Base-by-base conservation (phyloP, 345 rosid genomes). In the Dipteronia dyeriana region DNA sequence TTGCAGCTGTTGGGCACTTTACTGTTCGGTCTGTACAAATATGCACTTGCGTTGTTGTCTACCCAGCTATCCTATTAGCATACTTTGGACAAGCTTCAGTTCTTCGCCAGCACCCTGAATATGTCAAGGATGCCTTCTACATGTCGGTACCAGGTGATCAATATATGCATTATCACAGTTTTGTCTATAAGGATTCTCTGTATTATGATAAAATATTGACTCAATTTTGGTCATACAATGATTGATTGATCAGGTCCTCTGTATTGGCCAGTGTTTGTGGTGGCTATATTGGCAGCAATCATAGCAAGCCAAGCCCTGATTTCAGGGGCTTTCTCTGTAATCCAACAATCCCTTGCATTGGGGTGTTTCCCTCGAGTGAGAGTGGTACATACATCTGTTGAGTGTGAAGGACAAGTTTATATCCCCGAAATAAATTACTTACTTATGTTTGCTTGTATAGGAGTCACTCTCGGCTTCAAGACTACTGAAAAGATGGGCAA, bases 1-100 rank as follows among this genome's bases (percentile, higher is more conserved):
- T 90, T 62, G 91, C 90, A 2, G 88, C 86, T 77, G 82, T 90
- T 70, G 90, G 91, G 0, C 90, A 88, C 64, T 90, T 88, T 73
- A 79, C 84, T 0, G 79, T 86, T 19, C 80, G 64, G 5, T 81
- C 93, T 0, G 82, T 90, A 49, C 91, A 81, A 41, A 47, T 88
- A 8, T 86, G 93, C 68, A 76, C 75, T 62, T 85, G 88, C 23
- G 0, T 26, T 2, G 61, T 86, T 3, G 65, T 82, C 0, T 68
- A 80, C 31, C 93, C 93, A 1, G 75, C 87, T 14, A 62, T 89
- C 4, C 1, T 86, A 41, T 26, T 83, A 9, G 80, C 87, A 0
- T 87, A 89, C 6, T 39, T 76, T 3, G 88, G 90, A 61, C 86
- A 87, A 71, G 84, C 86, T 7, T 74, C 90, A 4, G 81, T 79